Conservation (phyloP, 1,284 basidiomycete species). For the Sanghuangporus sanghuang region DNA sequence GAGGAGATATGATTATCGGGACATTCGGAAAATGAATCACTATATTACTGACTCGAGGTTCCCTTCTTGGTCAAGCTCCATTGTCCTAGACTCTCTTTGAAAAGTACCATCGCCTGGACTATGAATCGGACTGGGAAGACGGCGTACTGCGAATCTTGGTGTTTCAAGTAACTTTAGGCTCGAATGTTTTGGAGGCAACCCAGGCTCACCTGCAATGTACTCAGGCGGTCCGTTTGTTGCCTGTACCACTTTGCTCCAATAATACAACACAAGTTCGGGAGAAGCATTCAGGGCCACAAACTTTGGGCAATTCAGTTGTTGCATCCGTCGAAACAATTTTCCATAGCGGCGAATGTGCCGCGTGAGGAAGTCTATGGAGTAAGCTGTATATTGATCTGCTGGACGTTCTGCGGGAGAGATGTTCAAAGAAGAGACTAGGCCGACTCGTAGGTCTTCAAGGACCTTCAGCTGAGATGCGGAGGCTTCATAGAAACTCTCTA, state of each 20-base stretch:
- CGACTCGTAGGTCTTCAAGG: conserved; percentile 46
- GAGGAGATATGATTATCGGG: conserved; percentile 1
- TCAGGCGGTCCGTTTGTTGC: conserved; percentile 51
- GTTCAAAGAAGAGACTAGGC: conserved; percentile 30
- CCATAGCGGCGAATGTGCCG: conserved; percentile 66
- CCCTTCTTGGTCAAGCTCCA: conserved; percentile 66
- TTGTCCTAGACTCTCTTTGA: conserved; percentile 77
- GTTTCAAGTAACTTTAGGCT: background rate
- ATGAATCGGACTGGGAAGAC: conserved; percentile 75
- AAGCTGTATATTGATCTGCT: conserved; percentile 28
- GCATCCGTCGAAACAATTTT: conserved; percentile 71
- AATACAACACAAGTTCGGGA: conserved; percentile 64
- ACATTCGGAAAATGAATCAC: conserved; percentile 17
- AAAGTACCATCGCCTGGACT: conserved; percentile 82
- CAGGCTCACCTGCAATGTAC: conserved; percentile 48
- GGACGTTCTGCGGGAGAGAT: background rate
- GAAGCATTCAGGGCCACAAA: conserved; percentile 64
- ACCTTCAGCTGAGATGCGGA: conserved; percentile 50
- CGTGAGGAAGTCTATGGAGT: conserved; percentile 51
- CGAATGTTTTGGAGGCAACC: background rate
- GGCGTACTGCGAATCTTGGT: conserved; percentile 44
- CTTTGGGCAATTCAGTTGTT: conserved; percentile 50
- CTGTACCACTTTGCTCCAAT: conserved; percentile 71
- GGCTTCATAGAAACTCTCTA: conserved; percentile 53
- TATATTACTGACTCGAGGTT: conserved; percentile 46